Evolutionary conservation across 202 grass and related monocot genomes (phyloP), one percentile per base, ranked within the genome.

Genomic region (Setaria viridis): DNA sequence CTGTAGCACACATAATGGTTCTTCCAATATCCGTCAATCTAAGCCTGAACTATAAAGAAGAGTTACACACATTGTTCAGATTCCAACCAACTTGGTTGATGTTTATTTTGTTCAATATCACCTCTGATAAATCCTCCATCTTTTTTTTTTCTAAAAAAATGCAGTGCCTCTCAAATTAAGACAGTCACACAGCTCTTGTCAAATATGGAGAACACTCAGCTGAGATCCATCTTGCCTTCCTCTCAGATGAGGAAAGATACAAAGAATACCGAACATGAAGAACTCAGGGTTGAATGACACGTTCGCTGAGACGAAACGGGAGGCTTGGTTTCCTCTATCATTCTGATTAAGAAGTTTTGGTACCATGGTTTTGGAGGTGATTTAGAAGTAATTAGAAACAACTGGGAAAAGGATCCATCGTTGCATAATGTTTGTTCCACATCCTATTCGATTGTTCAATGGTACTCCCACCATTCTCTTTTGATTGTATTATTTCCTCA

Each of bases 201-300:
- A 68, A 91, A 95, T 74, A 95, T 95, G 93, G 93, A 95, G 72
- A 95, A 64, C 54, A 89, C 88, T 50, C 93, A 95, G 57, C 80
- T 95, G 48, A 95, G 34, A 50, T 80, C 93, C 79, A 66, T 87
- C n/a, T 62, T 79, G 51, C 50, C 76, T 64, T 70, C 76, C 37
- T 77, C 85, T 58, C 60, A 35, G 48, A 59, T 10, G 21, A 59
- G 62, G 54, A 76, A 87, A 70, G 72, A 80, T 67, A 58, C 57
- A 35, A 71, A 88, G 46, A 82, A 89, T 82, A 59, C 11, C 1
- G 74, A 87, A 33, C 53, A 30, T 56, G 71, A 21, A 85, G 71
- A 87, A 80, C 12, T 71, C 41, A 85, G 58, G 37, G 67, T 76
- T 69, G 70, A 80, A 37, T 91, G 67, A 87, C n/a, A 3, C 30